phyloP scores from a whole-genome alignment of 805 yeast genomes.

The Starmerella sp. region DNA sequence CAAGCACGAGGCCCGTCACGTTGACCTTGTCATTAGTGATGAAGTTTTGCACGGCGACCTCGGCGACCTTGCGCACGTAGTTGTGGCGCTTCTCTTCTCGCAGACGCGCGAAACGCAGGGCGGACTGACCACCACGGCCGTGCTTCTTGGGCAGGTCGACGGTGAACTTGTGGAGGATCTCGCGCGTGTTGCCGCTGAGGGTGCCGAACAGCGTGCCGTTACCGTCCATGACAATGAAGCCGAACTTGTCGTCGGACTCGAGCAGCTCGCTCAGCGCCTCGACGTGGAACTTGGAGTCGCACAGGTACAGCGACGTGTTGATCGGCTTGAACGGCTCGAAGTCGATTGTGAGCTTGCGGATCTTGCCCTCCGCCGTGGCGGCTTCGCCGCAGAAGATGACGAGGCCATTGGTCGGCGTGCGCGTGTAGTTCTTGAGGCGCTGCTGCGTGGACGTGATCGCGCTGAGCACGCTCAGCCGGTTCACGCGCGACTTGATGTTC shows the following conservation, averaged over 20 bases:
- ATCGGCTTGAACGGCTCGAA: constrained; percentile 99
- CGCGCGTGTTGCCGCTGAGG: constrained; percentile 92
- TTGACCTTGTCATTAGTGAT: constrained; percentile 90
- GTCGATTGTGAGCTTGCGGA: constrained; percentile 90
- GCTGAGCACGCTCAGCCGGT: constrained; percentile 84
- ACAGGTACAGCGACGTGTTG: constrained; percentile 87
- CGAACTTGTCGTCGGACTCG: constrained; percentile 92
- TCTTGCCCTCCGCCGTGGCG: constrained; percentile 92
- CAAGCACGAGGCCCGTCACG: constrained; percentile 87
- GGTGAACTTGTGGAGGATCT: constrained; percentile 86
- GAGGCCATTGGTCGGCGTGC: constrained; percentile 88
- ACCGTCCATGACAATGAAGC: constrained; percentile 99
- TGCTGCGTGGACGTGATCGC: constrained; percentile 99
- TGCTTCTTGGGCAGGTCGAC: constrained; percentile 99
- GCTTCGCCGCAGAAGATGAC: constrained; percentile 98
- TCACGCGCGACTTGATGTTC: constrained; percentile 94
- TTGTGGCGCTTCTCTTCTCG: constrained; percentile 99
- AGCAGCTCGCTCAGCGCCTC: constrained; percentile 90
- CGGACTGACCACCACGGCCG: constrained; percentile 99
- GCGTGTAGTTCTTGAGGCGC: constrained; percentile 77
- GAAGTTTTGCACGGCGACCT: constrained; percentile 94
- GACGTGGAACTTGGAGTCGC: constrained; percentile 97
- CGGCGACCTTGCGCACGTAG: constrained; percentile 96
- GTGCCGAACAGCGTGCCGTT: constrained; percentile 94
- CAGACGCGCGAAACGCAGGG: constrained; percentile 95